Conservation (phyloP, 2,329 filamentous ascomycete genomes). For the Fusarium begoniae region DNA sequence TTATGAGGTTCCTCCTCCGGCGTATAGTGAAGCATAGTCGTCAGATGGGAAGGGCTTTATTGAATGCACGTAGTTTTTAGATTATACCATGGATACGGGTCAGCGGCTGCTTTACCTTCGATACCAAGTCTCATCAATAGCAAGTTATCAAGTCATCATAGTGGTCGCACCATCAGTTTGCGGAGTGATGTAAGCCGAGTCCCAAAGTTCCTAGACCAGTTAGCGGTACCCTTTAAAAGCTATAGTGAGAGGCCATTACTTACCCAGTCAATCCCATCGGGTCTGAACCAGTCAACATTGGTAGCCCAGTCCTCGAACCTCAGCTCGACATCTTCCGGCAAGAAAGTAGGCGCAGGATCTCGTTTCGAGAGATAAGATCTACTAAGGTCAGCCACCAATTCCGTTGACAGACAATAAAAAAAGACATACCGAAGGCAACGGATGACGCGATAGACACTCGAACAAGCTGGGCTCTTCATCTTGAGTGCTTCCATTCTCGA, state of each 20-base stretch:
- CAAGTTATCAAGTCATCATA: neutral
- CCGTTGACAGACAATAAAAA: fast-evolving
- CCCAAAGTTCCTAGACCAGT: neutral
- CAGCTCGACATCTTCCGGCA: neutral
- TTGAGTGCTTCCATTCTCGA: neutral
- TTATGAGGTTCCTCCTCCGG: neutral
- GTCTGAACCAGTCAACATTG: slow-evolving; percentile 15
- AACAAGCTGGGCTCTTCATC: slow-evolving; percentile 17
- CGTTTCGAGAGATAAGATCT: slow-evolving; percentile 12
- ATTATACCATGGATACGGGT: neutral
- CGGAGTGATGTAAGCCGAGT: slow-evolving; percentile 1
- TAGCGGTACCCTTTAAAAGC: fast-evolving
- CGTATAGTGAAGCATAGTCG: neutral
- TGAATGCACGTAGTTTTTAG: fast-evolving
- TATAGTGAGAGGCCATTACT: neutral
- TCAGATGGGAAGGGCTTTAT: fast-evolving
- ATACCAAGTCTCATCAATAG: neutral
- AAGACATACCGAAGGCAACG: neutral
- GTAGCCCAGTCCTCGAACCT: slow-evolving; percentile 18
- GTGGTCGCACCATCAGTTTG: neutral
- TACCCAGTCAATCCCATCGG: slow-evolving; percentile 19
- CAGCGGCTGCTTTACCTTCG: neutral
- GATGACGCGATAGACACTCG: neutral
- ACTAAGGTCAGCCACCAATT: neutral
- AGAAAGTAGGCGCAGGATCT: neutral